Conservation (phyloP, 2,329 filamentous ascomycete genomes). For the Diplocarpon rosae region DNA sequence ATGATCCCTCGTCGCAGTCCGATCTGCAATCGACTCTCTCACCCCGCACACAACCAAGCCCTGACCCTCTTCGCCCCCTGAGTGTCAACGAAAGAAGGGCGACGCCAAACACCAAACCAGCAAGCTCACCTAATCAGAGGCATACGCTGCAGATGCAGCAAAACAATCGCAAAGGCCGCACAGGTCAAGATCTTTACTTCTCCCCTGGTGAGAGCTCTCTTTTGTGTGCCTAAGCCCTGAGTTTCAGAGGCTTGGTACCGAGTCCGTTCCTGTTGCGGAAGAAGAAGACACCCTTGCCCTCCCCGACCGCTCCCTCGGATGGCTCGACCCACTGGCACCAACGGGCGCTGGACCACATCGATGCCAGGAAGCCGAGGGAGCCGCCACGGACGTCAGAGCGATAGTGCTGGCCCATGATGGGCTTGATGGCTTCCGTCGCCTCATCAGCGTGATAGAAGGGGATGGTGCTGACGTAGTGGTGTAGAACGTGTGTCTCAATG, state of each 20-base stretch:
- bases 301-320: conserved; percentile 65
- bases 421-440: conserved; percentile 86
- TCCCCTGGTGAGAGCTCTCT: too few species aligned
- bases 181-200: too few species aligned
- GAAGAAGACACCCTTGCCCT: conserved; percentile 85
- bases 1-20: too few species aligned
- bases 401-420: conserved; percentile 93
- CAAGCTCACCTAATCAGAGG: too few species aligned
- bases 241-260: conserved; percentile 35
- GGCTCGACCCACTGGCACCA: conserved; percentile 98
- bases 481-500: conserved; percentile 93
- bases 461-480: conserved; percentile 94
- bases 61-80: too few species aligned
- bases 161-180: too few species aligned
- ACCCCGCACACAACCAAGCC: too few species aligned
- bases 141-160: too few species aligned
- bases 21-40: too few species aligned
- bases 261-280: conserved; percentile 91
- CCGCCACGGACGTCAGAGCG: conserved; percentile 71
- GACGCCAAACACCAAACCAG: too few species aligned
- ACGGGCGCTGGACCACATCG: conserved; percentile 70
- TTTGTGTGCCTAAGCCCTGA: conserved; percentile 3
- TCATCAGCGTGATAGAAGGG: conserved; percentile 96
- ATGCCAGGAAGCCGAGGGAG: conserved; percentile 68
- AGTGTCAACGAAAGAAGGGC: too few species aligned